Evolutionary conservation across 768 basidiomycete genomes (phyloP), one percentile per base, ranked within the genome.

Genomic region (Filobasidium wieringae): DNA sequence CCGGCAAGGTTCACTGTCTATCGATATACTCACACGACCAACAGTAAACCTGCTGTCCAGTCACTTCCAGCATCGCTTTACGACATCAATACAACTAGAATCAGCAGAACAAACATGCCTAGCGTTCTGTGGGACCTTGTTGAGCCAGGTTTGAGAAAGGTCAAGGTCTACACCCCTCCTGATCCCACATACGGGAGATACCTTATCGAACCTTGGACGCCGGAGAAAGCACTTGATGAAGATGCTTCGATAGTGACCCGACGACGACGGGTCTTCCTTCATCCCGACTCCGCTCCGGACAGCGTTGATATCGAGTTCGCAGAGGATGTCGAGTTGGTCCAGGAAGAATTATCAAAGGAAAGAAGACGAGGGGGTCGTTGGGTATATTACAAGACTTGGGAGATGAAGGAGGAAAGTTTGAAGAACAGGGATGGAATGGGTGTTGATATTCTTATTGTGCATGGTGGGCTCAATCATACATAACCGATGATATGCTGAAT

Each of bases 111-210:
- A n/a, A n/a, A 22, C 45, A 49, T 49, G 45, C 19, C 45, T 15
- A 32, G 32, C 50, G 50, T 47, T 14, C 12, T 58, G 14, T 24
- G 72, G 72, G 70, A 71, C 51, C 57, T 76, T 32, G 29, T 72
- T n/a, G 66, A 67, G 55, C 72, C 74, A 5, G 63, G 66, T 27
- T 59, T 75, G 30, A 59, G 64, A 8, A 62, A 54, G 7, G 17
- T 64, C 1, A 70, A 71, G 6, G 29, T 74, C 0, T 74, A 73
- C 62, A 64, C 55, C 6, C 62, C 71, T 0, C 52, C 64, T 26
- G 74, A 76, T 59, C 69, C 73, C 2, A 76, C 75, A 0, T 72
- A 73, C 56, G 75, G 75, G 7, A 65, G 75, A 34, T 76, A 71
- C 49, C 58, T 64, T 2, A 56, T 70, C 7, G 66, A 67, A 2